phyloP scores from a whole-genome alignment of 768 basidiomycete species.

The Grammothele lineata region DNA sequence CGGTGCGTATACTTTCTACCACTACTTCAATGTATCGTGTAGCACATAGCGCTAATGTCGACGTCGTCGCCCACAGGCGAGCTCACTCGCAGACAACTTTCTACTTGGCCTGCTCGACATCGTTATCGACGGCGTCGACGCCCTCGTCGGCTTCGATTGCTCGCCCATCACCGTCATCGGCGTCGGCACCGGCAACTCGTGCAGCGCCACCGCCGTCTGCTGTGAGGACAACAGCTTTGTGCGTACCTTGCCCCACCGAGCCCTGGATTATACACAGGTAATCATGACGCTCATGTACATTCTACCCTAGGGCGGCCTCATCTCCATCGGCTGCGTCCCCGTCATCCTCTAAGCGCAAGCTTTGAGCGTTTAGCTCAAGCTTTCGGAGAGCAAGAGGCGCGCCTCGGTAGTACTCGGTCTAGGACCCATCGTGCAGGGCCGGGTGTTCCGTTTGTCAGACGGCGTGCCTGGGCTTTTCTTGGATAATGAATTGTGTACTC shows the following conservation, averaged over 20 bases:
- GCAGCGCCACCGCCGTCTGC: constrained; percentile 22
- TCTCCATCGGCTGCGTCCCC: constrained; percentile 15
- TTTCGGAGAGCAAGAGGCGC: too few relatives aligned
- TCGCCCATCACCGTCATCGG: constrained; percentile 22
- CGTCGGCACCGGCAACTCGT: constrained; percentile 16
- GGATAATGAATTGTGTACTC: too few relatives aligned
- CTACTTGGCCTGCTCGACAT: constrained; percentile 22
- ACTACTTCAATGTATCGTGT: not conserved
- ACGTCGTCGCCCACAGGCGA: constrained; percentile 5
- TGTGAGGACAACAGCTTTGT: constrained; percentile 25
- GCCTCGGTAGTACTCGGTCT: too few relatives aligned
- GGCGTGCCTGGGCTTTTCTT: too few relatives aligned
- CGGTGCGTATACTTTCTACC: too few relatives aligned
- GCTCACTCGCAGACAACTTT: constrained; percentile 2
- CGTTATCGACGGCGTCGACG: constrained; percentile 17
- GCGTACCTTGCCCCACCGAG: too few relatives aligned
- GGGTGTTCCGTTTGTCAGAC: too few relatives aligned
- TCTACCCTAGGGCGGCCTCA: not conserved
- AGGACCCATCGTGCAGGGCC: too few relatives aligned
- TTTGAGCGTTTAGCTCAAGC: too few relatives aligned
- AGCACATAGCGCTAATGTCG: not conserved
- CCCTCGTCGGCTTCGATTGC: constrained; percentile 22
- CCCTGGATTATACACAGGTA: too few relatives aligned
- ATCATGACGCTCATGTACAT: too few relatives aligned
- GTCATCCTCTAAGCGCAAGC: constrained; percentile 3